Percentiles rank a stretch among this genome's conserved stretches.
Evolutionary conservation across 176 grass and related monocot species (phyloP).

Genomic region (Puya raimondii): DNA sequence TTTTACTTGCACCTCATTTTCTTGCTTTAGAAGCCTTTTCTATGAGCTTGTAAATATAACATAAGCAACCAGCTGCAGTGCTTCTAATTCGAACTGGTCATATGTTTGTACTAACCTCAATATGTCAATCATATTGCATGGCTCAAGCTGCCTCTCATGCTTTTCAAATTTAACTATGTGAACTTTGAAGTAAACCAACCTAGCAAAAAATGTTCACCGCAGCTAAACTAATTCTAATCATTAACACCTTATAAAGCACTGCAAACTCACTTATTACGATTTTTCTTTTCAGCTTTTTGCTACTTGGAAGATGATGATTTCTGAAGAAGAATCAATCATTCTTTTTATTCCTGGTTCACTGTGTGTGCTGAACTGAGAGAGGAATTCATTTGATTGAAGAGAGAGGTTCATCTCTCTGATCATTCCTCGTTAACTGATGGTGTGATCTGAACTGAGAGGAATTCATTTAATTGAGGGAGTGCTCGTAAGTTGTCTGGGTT

Average conservation of each 20-base stretch:
- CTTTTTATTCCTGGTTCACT: not conserved
- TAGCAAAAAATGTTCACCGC: not conserved
- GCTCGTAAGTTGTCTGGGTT: not conserved
- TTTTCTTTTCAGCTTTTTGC: not conserved
- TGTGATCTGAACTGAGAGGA: not conserved
- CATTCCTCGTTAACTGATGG: not conserved
- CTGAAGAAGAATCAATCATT: not conserved
- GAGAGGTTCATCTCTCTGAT: not conserved
- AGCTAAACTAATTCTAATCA: not conserved
- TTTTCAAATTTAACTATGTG: not conserved
- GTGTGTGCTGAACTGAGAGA: not conserved
- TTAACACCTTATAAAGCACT: not conserved
- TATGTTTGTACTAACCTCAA: not conserved
- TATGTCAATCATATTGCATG: not conserved
- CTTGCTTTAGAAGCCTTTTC: not conserved
- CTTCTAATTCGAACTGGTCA: too few species aligned
- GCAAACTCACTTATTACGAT: not conserved
- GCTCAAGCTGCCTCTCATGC: not conserved
- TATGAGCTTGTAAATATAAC: too few species aligned
- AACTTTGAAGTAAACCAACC: not conserved
- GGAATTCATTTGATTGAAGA: constrained; percentile 2
- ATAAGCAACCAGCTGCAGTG: too few species aligned
- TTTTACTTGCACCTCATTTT: not conserved
- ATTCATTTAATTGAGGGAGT: not conserved
- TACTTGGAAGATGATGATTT: not conserved